These are phyloP conservation scores for Madurella fahalii DNA, from an alignment of 2,329 filamentous ascomycete species.

Conservation along the genomic window DNA sequence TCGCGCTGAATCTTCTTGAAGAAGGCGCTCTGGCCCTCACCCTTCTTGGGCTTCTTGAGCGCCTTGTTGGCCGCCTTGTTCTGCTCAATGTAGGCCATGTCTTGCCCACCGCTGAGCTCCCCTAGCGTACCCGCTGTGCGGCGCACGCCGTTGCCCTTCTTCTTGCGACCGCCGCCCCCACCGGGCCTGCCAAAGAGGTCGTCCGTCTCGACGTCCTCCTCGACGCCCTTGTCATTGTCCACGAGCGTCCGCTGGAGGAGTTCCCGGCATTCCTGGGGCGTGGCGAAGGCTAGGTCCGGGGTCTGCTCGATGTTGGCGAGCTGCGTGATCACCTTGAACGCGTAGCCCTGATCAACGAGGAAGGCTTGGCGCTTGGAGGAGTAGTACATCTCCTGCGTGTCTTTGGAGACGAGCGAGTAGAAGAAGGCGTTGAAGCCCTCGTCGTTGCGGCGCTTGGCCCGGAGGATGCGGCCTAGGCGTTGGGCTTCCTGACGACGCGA, in stretches of 20 bases:
- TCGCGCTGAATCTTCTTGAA: conserved; percentile 65
- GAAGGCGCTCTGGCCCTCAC: conserved; percentile 51
- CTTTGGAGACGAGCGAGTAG: conserved; percentile 94
- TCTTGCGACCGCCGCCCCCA: conserved; percentile 17
- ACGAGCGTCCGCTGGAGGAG: conserved; percentile 85
- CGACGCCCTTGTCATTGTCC: conserved; percentile 57
- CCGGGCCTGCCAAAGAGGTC: conserved; percentile 35
- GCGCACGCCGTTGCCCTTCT: conserved; percentile 42
- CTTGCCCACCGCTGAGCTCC: conserved; percentile 84
- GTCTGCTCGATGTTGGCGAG: conserved; percentile 86
- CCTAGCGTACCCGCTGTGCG: conserved; percentile 81
- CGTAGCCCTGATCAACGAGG: conserved; percentile 95
- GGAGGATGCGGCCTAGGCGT: conserved; percentile 83
- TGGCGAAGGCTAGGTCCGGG: conserved; percentile 73
- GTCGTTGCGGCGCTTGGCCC: conserved; percentile 92
- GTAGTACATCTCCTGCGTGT: conserved; percentile 97
- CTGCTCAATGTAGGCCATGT: conserved; percentile 94
- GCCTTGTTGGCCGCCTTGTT: conserved; percentile 69
- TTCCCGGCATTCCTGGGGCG: conserved; percentile 75
- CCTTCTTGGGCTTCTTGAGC: conserved; percentile 55
- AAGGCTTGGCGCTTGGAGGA: conserved; percentile 96
- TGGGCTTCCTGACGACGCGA: conserved; percentile 96
- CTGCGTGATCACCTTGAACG: conserved; percentile 98
- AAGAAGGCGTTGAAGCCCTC: conserved; percentile 99
- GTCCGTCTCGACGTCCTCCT: conserved; percentile 34